These are phyloP conservation scores for Aspergillus tubingensis DNA, from an alignment of 2,329 filamentous ascomycete genomes.

Conservation along the genomic window DNA sequence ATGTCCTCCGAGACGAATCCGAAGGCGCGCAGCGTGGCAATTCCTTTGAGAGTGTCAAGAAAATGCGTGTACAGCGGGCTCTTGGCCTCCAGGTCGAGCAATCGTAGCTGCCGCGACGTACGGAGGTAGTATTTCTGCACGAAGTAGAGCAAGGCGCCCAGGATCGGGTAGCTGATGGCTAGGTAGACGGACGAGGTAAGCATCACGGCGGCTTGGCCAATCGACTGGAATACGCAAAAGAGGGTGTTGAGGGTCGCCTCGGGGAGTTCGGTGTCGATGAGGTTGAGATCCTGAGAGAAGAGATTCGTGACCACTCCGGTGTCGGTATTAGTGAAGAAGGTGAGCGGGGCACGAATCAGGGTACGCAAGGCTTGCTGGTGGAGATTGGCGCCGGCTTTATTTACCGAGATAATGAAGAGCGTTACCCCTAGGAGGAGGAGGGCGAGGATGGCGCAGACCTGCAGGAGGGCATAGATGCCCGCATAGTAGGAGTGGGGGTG, in stretches of 20 bases:
- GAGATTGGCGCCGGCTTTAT: conserved; percentile 25
- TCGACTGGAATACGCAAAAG: conserved; percentile 19
- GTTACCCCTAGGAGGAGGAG: neutral
- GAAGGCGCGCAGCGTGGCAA: neutral
- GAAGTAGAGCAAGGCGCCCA: neutral
- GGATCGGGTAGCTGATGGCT: conserved; percentile 21
- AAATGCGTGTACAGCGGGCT: neutral
- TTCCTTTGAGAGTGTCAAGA: neutral
- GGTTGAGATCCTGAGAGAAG: conserved; percentile 50
- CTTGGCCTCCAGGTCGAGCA: neutral
- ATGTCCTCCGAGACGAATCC: conserved; percentile 11
- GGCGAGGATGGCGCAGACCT: conserved; percentile 24
- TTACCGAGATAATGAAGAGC: conserved; percentile 23
- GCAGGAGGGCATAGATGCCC: conserved; percentile 30
- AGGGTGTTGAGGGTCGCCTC: conserved; percentile 17
- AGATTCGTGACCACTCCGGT: conserved; percentile 49
- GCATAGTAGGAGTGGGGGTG: conserved; percentile 27
- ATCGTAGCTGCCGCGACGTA: neutral
- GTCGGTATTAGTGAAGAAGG: conserved; percentile 48
- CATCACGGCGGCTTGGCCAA: conserved; percentile 26
- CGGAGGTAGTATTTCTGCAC: neutral
- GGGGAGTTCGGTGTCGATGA: conserved; percentile 48
- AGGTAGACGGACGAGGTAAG: conserved; percentile 27
- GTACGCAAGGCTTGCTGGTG: conserved; percentile 25
- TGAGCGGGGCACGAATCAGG: conserved; percentile 38